Evolutionary conservation across 139 green algal genomes (phyloP).

Genomic region (Ulvella scutata): DNA sequence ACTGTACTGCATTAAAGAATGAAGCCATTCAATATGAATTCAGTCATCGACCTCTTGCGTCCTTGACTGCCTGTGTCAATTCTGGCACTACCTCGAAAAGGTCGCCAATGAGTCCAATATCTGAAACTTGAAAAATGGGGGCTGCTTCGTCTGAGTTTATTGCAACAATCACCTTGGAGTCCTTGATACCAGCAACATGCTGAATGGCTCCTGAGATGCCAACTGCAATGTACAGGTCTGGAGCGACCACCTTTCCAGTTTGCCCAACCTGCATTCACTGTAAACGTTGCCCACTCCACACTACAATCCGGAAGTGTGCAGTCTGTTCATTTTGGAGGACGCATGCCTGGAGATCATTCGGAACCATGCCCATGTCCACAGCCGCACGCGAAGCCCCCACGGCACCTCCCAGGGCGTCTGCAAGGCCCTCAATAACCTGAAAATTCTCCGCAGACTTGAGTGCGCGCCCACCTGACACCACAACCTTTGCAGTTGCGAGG

Average conservation of each 20-base stretch:
- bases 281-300: background rate
- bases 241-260: slow-evolving; percentile 89
- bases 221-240: slow-evolving; percentile 84
- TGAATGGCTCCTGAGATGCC: slow-evolving; percentile 92
- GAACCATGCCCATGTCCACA: slow-evolving; percentile 72
- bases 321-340: background rate
- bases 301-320: background rate
- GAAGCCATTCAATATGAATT: too few relatives aligned
- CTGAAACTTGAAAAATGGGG: slow-evolving; percentile 71
- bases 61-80: slow-evolving; percentile 36
- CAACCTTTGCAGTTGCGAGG: slow-evolving; percentile 11
- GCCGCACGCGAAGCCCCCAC: slow-evolving; percentile 77
- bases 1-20: too few relatives aligned
- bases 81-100: slow-evolving; percentile 66
- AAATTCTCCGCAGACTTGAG: slow-evolving; percentile 79
- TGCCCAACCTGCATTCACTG: slow-evolving; percentile 67
- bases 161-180: slow-evolving; percentile 77
- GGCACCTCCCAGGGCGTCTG: slow-evolving; percentile 66
- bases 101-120: slow-evolving; percentile 77
- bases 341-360: slow-evolving; percentile 76
- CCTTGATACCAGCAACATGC: slow-evolving; percentile 83
- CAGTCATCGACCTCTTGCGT: too few relatives aligned
- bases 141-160: slow-evolving; percentile 82
- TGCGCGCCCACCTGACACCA: slow-evolving; percentile 66
- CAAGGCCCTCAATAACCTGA: slow-evolving; percentile 57